A percentile compares a stretch with the other conserved stretches of the same genome.
These are phyloP conservation scores for Erysimum pusillum DNA, from an alignment of 441 rosid genomes.

Conservation along the genomic window DNA sequence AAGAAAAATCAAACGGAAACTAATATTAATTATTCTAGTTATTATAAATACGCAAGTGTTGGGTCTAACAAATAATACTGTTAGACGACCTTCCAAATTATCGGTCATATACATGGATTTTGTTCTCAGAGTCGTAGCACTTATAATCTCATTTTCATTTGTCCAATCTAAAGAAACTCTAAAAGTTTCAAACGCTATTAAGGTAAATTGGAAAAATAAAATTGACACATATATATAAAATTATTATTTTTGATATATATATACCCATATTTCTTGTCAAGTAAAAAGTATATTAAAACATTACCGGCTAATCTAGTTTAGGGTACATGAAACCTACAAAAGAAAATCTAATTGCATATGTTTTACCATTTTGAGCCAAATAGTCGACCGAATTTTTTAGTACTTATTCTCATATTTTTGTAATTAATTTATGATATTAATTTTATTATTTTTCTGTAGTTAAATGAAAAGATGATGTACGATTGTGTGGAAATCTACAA, in stretches of 20 bases:
- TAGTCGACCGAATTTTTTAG: too few species aligned
- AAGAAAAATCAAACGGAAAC: too few species aligned
- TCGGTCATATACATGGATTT: background rate
- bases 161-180: background rate
- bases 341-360: too few species aligned
- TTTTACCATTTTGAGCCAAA: too few species aligned
- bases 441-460: background rate
- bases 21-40: background rate
- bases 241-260: too few species aligned
- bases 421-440: background rate
- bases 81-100: background rate
- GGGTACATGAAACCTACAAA: too few species aligned
- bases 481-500: constrained; percentile 24
- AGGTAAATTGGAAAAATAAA: constrained; percentile 15
- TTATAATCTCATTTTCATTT: background rate
- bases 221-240: too few species aligned
- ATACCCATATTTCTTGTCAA: too few species aligned
- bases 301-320: too few species aligned
- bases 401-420: background rate
- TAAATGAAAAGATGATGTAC: constrained; percentile 14
- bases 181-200: background rate
- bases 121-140: background rate
- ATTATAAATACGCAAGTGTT: background rate
- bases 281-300: too few species aligned
- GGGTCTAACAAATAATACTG: too few species aligned